A percentile compares a stretch with the other conserved stretches of the same genome.
Conservation (phyloP, 2,329 filamentous ascomycete genomes). For the Alternaria sp. region DNA sequence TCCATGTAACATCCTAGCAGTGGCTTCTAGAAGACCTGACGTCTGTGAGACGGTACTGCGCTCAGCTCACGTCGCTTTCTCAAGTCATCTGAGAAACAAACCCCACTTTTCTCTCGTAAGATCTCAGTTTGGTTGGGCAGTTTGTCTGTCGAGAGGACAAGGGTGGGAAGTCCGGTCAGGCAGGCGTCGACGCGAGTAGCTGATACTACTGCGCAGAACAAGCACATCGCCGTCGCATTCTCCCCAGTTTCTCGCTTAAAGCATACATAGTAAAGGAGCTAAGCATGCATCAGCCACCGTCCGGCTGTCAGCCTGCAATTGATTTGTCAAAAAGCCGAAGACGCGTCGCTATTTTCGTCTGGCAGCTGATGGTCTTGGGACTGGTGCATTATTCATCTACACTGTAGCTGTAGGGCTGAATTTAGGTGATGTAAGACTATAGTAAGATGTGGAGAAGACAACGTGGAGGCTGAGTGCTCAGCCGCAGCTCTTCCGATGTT, state of each 20-base stretch:
- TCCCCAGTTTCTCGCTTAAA: not conserved
- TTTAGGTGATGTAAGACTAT: not conserved
- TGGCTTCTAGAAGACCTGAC: not conserved
- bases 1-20: not conserved
- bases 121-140: slow-evolving; percentile 14
- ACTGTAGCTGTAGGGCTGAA: not conserved
- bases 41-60: not conserved
- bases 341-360: slow-evolving; percentile 4
- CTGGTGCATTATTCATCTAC: not conserved
- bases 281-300: slow-evolving; percentile 5
- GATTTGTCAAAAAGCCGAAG: slow-evolving; percentile 6
- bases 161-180: not conserved
- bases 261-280: not conserved
- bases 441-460: slow-evolving; percentile 9
- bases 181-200: not conserved
- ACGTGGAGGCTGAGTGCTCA: slow-evolving; percentile 6
- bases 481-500: not conserved
- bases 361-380: slow-evolving; percentile 4
- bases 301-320: slow-evolving; percentile 1
- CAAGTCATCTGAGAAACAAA: not conserved
- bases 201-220: not conserved
- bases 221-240: not conserved
- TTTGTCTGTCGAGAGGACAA: not conserved
- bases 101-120: slow-evolving; percentile 3
- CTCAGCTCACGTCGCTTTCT: slow-evolving; percentile 1